Evolutionary conservation across 2,329 filamentous ascomycete species (phyloP).

Genomic region (Monosporascus sp.): DNA sequence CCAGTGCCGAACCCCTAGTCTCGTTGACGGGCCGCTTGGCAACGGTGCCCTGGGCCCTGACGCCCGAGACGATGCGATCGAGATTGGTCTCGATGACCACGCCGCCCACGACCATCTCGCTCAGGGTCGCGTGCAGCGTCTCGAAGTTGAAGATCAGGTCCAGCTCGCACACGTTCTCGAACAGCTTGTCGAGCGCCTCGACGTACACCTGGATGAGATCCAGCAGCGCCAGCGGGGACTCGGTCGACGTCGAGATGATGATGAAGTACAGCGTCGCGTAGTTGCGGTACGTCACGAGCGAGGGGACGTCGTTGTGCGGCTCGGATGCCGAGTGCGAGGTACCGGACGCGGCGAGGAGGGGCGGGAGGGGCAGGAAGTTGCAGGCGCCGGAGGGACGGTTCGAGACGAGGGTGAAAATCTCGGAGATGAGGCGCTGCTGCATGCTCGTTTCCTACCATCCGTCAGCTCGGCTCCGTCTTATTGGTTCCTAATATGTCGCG

Average conservation of each 20-base stretch:
- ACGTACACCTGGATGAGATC: constrained; percentile 98
- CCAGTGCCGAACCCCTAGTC: constrained; percentile 41
- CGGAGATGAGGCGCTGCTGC: constrained; percentile 91
- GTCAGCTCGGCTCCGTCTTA: background rate
- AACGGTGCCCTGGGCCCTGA: constrained; percentile 70
- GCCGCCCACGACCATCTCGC: constrained; percentile 92
- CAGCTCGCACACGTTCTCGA: constrained; percentile 97
- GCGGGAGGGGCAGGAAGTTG: constrained; percentile 86
- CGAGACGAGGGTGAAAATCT: constrained; percentile 94
- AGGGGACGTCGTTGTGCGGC: constrained; percentile 81
- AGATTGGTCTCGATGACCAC: constrained; percentile 90
- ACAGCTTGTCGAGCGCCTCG: constrained; percentile 87
- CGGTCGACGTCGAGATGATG: constrained; percentile 91
- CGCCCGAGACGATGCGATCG: constrained; percentile 81
- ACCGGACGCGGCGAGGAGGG: constrained; percentile 57
- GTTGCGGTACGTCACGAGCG: constrained; percentile 94
- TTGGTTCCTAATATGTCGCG: background rate
- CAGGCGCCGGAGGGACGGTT: constrained; percentile 88
- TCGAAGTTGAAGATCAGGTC: constrained; percentile 99
- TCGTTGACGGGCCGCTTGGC: constrained; percentile 77
- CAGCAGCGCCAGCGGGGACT: constrained; percentile 90
- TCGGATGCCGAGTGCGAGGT: constrained; percentile 60
- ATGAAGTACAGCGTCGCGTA: constrained; percentile 99
- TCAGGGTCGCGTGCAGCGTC: constrained; percentile 83
- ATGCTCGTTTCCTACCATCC: constrained; percentile 80